Evolutionary conservation across 768 basidiomycete species (phyloP).

Genomic region (Lactarius deliciosus): DNA sequence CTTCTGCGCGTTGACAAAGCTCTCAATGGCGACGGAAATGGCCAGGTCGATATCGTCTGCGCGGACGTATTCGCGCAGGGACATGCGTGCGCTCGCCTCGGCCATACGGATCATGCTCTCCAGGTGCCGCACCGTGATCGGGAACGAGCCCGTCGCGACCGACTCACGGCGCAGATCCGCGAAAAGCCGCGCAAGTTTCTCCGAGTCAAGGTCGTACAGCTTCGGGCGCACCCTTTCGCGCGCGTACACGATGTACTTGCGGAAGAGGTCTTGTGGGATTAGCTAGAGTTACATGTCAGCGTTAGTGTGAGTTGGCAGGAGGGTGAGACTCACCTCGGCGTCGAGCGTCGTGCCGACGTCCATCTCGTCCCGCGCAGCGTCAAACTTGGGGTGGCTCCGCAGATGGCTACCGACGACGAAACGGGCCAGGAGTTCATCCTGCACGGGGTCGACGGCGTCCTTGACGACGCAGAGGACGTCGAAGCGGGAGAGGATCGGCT

Average conservation of each 20-base stretch:
- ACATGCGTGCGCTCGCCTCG: constrained; percentile 98
- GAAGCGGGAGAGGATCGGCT: constrained; percentile 97
- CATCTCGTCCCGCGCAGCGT: constrained; percentile 84
- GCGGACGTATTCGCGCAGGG: constrained; percentile 92
- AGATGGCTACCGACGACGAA: constrained; percentile 99
- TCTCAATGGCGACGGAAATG: constrained; percentile 91
- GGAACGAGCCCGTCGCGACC: constrained; percentile 95
- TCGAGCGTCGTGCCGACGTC: constrained; percentile 87
- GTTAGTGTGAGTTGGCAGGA: not conserved
- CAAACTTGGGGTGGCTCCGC: constrained; percentile 92
- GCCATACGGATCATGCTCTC: constrained; percentile 99
- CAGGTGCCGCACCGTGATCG: constrained; percentile 95
- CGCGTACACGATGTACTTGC: constrained; percentile 99
- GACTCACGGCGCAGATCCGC: constrained; percentile 96
- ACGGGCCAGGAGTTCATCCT: constrained; percentile 92
- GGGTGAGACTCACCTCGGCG: constrained; percentile 66
- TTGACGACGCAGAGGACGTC: constrained; percentile 98
- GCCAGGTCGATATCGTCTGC: constrained; percentile 96
- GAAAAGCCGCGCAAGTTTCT: constrained; percentile 92
- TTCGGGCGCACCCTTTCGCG: constrained; percentile 91
- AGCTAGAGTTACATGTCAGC: constrained; percentile 51
- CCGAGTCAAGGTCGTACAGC: constrained; percentile 91
- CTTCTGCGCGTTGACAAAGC: constrained; percentile 97
- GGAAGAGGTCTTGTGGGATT: constrained; percentile 93
- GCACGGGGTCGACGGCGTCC: constrained; percentile 94